Percentiles rank a stretch among this genome's conserved stretches.
These are phyloP conservation scores for Pinus tabuliformis DNA, from an alignment of 75 land plant genomes.

Conservation along the genomic window DNA sequence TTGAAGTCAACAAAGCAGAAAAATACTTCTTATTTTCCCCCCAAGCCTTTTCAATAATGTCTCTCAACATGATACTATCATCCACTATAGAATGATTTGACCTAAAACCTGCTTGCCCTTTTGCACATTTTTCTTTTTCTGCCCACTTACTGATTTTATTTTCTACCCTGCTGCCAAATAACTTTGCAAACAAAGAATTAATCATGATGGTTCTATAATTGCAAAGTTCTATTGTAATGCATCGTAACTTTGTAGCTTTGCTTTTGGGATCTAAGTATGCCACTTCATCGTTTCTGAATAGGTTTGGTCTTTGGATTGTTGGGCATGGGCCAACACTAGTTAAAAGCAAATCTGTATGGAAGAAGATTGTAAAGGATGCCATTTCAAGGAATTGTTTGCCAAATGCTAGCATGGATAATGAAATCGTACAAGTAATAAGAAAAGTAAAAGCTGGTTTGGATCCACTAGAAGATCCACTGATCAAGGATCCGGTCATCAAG, in stretches of 20 bases:
- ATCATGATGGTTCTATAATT: no score
- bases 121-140: no score
- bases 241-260: neutral
- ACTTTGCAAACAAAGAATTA: no score
- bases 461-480: constrained; percentile 47
- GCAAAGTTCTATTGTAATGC: no score
- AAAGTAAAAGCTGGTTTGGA: constrained; percentile 35
- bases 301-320: constrained; percentile 72
- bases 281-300: constrained; percentile 3
- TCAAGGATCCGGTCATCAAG: constrained; percentile 38
- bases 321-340: constrained; percentile 56
- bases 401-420: constrained; percentile 34
- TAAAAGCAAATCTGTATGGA: constrained; percentile 53
- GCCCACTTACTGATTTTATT: no score
- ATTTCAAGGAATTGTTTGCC: constrained; percentile 41
- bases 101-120: no score
- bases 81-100: no score
- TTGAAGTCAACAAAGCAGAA: no score
- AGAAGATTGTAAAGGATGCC: constrained; percentile 46
- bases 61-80: no score
- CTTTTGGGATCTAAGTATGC: neutral
- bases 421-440: constrained; percentile 35
- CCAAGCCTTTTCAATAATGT: no score
- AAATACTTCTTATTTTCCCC: no score
- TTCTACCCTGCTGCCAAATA: no score